Evolutionary conservation across 495 filamentous ascomycete genomes (phyloP).

Genomic region (Podospora appendiculata): DNA sequence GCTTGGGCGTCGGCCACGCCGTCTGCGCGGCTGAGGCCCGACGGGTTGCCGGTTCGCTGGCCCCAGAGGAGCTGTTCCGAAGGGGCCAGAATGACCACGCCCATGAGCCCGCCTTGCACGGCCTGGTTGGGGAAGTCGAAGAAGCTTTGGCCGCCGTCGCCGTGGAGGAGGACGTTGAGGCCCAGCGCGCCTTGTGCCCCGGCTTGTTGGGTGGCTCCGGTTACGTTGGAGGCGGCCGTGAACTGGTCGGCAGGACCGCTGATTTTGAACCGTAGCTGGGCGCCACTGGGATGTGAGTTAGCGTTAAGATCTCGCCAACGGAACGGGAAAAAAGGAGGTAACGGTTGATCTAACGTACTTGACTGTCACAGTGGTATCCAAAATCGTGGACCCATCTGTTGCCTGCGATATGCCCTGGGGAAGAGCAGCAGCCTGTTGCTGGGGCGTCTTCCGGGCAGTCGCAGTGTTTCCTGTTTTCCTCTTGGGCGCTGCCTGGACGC

Average conservation of each 20-base stretch:
- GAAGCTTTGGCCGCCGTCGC: slow-evolving; percentile 50
- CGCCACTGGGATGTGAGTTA: slow-evolving; percentile 20
- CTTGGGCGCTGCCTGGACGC: slow-evolving; percentile 22
- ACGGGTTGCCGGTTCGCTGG: slow-evolving; percentile 36
- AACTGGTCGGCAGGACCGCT: slow-evolving; percentile 39
- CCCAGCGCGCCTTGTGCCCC: slow-evolving; percentile 27
- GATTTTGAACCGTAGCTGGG: slow-evolving; percentile 39
- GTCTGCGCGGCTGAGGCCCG: slow-evolving; percentile 38
- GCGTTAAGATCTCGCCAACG: background rate
- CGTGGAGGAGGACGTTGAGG: slow-evolving; percentile 43
- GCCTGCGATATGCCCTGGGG: slow-evolving; percentile 27
- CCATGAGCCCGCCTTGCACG: slow-evolving; percentile 35
- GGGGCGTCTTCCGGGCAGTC: slow-evolving; percentile 17
- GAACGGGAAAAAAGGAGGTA: background rate
- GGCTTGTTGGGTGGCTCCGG: slow-evolving; percentile 23
- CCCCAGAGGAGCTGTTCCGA: slow-evolving; percentile 45
- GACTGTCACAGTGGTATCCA: slow-evolving; percentile 38
- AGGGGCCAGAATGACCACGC: slow-evolving; percentile 41
- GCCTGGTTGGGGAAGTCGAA: slow-evolving; percentile 48
- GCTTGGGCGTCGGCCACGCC: slow-evolving; percentile 41
- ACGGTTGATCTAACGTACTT: slow-evolving; percentile 25
- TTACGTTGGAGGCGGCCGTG: slow-evolving; percentile 28
- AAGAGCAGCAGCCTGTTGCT: slow-evolving; percentile 30
- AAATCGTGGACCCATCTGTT: slow-evolving; percentile 39
- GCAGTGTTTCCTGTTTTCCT: slow-evolving; percentile 9